phyloP scores from a whole-genome alignment of 2,329 filamentous ascomycete species.

The Escovopsis weberi region DNA sequence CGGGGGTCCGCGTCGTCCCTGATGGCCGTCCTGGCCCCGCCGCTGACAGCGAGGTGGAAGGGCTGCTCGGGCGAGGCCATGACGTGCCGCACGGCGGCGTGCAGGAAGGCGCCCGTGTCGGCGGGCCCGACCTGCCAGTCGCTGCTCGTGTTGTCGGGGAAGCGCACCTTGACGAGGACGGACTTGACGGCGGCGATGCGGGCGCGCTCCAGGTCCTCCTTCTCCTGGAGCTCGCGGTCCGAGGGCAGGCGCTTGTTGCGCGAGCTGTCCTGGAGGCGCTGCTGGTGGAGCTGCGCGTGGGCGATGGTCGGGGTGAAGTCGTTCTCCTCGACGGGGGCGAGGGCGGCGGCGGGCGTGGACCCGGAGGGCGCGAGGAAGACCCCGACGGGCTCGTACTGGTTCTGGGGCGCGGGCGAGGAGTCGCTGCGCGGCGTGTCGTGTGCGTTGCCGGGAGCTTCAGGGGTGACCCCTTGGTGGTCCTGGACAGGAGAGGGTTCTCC shows the following conservation, averaged over 20 bases:
- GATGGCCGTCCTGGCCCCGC: conserved; percentile 27
- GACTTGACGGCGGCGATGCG: conserved; percentile 51
- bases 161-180: conserved; percentile 66
- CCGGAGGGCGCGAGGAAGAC: conserved; percentile 67
- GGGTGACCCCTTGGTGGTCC: conserved; percentile 1
- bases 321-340: conserved; percentile 49
- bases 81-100: conserved; percentile 58
- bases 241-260: conserved; percentile 68
- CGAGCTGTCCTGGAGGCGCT: conserved; percentile 42
- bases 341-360: conserved; percentile 62
- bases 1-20: conserved; percentile 32
- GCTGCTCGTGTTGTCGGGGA: conserved; percentile 72
- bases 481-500: neutral
- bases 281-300: conserved; percentile 63
- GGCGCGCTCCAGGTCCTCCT: conserved; percentile 49
- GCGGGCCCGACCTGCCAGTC: conserved; percentile 53
- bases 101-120: conserved; percentile 58
- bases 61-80: conserved; percentile 49
- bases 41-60: conserved; percentile 58
- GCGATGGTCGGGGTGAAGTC: conserved; percentile 65
- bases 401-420: conserved; percentile 7
- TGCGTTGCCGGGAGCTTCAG: conserved; percentile 4
- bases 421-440: conserved; percentile 7
- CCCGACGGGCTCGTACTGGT: conserved; percentile 39
- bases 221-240: conserved; percentile 65